These are phyloP conservation scores for Apiospora kogelbergensis DNA, from an alignment of 2,329 filamentous ascomycete genomes.

Conservation along the genomic window DNA sequence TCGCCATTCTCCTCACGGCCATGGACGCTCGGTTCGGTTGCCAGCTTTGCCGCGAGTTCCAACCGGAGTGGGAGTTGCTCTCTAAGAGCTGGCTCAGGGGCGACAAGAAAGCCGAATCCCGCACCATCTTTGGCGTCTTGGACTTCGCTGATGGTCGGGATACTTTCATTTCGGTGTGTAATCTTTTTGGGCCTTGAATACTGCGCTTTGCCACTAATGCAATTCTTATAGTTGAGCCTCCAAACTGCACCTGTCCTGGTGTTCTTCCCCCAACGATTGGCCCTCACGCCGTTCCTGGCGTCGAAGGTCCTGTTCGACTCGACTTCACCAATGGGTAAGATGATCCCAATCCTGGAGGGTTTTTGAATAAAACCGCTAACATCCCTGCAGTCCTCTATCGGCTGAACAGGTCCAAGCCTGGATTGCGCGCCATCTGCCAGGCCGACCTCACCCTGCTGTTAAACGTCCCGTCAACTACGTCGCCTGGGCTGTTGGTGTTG, in stretches of 20 bases:
- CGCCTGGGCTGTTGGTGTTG: constrained; percentile 67
- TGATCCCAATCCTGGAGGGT: constrained; percentile 3
- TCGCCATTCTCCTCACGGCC: constrained; percentile 83
- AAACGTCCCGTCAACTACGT: constrained; percentile 85
- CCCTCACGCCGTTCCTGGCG: constrained; percentile 69
- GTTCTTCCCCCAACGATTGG: constrained; percentile 85
- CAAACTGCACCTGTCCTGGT: constrained; percentile 92
- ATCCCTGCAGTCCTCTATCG: constrained; percentile 57
- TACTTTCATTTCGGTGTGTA: constrained; percentile 79
- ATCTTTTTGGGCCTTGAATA: constrained; percentile 9
- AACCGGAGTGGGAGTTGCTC: constrained; percentile 90
- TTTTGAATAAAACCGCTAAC: background rate
- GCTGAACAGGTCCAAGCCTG: constrained; percentile 80
- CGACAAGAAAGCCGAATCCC: constrained; percentile 71
- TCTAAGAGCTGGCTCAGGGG: constrained; percentile 84
- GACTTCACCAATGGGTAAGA: constrained; percentile 81
- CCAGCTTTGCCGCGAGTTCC: constrained; percentile 83
- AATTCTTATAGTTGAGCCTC: constrained; percentile 68
- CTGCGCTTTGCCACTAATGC: background rate
- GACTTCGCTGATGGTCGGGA: constrained; percentile 85
- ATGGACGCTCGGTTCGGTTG: constrained; percentile 82
- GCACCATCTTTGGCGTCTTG: constrained; percentile 77
- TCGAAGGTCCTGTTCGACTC: constrained; percentile 72
- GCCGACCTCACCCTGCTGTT: constrained; percentile 74
- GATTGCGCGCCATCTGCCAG: constrained; percentile 77